Conservation (phyloP, 2,329 filamentous ascomycete genomes). For the Lecanoromycetidae sp. region DNA sequence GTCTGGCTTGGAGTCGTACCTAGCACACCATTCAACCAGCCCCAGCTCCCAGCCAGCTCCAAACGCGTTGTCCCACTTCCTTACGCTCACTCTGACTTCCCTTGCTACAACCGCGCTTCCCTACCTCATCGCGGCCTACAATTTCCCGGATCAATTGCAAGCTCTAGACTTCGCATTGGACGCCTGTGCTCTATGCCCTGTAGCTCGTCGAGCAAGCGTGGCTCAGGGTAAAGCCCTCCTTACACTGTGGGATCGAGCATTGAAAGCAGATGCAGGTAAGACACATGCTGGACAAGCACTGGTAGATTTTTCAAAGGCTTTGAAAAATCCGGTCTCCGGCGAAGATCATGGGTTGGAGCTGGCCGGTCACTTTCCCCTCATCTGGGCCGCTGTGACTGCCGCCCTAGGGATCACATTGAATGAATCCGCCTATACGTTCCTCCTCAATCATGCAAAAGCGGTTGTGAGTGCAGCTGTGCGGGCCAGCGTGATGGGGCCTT, state of each 20-base stretch:
- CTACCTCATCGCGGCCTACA: constrained; percentile 45
- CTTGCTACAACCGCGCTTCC: constrained; percentile 48
- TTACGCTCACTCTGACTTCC: constrained; percentile 24
- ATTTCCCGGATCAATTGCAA: constrained; percentile 37
- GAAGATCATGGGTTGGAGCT: constrained; percentile 26
- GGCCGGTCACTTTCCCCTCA: constrained; percentile 46
- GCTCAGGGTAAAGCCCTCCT: constrained; percentile 49
- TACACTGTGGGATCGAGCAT: constrained; percentile 47
- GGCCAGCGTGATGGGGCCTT: constrained; percentile 53
- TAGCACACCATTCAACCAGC: constrained; percentile 40
- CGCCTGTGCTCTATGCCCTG: constrained; percentile 50
- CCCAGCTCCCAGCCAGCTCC: constrained; percentile 20
- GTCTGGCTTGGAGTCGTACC: constrained; percentile 51
- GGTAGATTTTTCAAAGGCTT: constrained; percentile 27
- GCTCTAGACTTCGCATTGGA: constrained; percentile 52
- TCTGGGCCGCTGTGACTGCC: constrained; percentile 46
- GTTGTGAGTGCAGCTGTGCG: constrained; percentile 51
- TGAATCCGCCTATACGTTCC: constrained; percentile 48
- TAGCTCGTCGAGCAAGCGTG: constrained; percentile 48
- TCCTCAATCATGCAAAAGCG: constrained; percentile 52
- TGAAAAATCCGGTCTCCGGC: constrained; percentile 26
- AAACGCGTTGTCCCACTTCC: constrained; percentile 39
- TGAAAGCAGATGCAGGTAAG: constrained; percentile 20
- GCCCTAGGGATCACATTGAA: constrained; percentile 41
- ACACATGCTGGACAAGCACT: constrained; percentile 20